Percentiles rank a stretch among this genome's conserved stretches.
These are phyloP conservation scores for Tulasnella sp. DNA, from an alignment of 768 basidiomycete species.

Conservation along the genomic window DNA sequence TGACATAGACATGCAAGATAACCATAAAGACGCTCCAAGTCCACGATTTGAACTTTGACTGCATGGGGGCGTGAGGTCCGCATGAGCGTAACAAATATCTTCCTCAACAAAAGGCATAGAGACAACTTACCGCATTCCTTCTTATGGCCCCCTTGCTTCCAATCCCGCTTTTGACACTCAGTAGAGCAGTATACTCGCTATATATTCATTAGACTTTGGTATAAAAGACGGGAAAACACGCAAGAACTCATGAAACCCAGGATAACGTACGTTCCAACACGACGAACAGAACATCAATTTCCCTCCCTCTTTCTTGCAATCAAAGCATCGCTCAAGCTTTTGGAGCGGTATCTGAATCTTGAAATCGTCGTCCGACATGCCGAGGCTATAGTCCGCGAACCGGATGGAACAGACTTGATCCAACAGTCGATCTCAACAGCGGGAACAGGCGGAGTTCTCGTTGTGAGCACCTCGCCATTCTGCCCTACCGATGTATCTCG, in stretches of 20 bases:
- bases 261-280: neutral
- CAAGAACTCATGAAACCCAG: neutral
- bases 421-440: too few species aligned
- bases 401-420: too few species aligned
- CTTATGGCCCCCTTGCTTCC: constrained; percentile 12
- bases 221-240: neutral
- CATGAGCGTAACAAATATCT: neutral
- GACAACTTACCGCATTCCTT: neutral
- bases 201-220: too few species aligned
- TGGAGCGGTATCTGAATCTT: constrained; percentile 4
- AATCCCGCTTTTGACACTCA: constrained; percentile 17
- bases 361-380: neutral
- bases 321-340: constrained; percentile 7
- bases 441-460: neutral
- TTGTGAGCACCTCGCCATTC: neutral
- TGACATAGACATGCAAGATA: constrained; percentile 6
- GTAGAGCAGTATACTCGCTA: constrained; percentile 15
- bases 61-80: neutral
- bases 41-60: constrained; percentile 1
- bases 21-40: constrained; percentile 7
- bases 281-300: neutral
- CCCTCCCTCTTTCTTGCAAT: neutral
- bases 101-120: too few species aligned
- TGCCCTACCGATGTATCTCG: neutral
- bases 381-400: too few species aligned